Percentiles rank a stretch among this genome's conserved stretches.
These are phyloP conservation scores for Hanseniaspora occidentalis DNA, from an alignment of 805 yeast genomes.

Conservation along the genomic window DNA sequence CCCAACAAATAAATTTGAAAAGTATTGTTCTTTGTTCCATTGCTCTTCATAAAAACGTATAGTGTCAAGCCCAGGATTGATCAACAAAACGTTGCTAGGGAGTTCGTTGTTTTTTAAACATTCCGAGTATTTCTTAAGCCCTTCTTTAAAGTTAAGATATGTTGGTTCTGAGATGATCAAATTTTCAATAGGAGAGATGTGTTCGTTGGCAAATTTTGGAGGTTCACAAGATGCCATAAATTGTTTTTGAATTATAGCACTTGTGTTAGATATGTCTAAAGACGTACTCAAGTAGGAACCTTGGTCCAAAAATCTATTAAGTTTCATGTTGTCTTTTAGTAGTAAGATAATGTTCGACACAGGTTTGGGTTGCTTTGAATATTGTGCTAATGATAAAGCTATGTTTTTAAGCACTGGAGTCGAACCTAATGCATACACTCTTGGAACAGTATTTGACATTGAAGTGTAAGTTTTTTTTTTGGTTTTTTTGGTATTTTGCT, in stretches of 20 bases:
- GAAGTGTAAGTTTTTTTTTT: not conserved
- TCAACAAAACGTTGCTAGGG: conserved; percentile 43
- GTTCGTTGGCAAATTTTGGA: conserved; percentile 21
- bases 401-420: conserved; percentile 27
- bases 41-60: conserved; percentile 30
- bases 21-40: conserved; percentile 35
- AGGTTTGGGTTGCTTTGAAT: conserved; percentile 24
- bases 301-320: conserved; percentile 28
- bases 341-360: conserved; percentile 31
- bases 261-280: conserved; percentile 12
- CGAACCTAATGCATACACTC: conserved; percentile 33
- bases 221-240: conserved; percentile 23
- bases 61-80: conserved; percentile 68
- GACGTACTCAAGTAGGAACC: conserved; percentile 27
- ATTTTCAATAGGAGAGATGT: conserved; percentile 29
- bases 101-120: conserved; percentile 22
- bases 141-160: conserved; percentile 39
- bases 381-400: conserved; percentile 34
- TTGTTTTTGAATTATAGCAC: conserved; percentile 10
- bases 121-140: conserved; percentile 34
- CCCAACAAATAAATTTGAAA: conserved; percentile 54
- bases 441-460: conserved; percentile 13
- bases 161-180: conserved; percentile 50
- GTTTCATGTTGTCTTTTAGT: conserved; percentile 29
- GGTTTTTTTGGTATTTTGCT: not conserved